Evolutionary conservation across 805 yeast genomes (phyloP), one percentile per base, ranked within the genome.

Genomic region (Ogataea parapolymorpha): DNA sequence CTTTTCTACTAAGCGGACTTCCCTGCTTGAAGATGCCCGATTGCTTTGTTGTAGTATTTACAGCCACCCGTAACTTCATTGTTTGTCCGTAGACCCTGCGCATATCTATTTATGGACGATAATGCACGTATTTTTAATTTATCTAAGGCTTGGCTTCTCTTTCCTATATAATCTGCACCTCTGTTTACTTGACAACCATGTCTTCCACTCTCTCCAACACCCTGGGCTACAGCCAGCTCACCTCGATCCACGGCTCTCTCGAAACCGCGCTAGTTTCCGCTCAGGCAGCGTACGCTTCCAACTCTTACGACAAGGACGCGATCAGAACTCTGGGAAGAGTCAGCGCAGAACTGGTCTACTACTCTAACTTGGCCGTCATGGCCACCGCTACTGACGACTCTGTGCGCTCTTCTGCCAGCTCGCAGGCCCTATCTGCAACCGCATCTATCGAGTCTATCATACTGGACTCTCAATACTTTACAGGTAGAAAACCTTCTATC

Each of bases 401-500:
- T 0, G 47, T 44, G 2, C 26, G 32, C 5, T 39, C 49, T 1
- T 30, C 54, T 1, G 47, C 44, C 9, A 43, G 51, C n/a, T 32
- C 54, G 4, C 41, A 56, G 31, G 61, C 61, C 4, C 46, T 45
- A 1, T 32, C 43, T 12, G 62, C 62, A 0, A 52, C 59, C 5
- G 46, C 51, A 2, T 43, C 48, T 2, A 45, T 53, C 43, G 30
- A 45, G 2, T 16, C 51, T 11, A 24, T 58, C 9, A 48, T 41
- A 17, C 39, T 42, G 3, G 42, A 39, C 9, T 37, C 40, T 13
- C 52, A 55, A 1, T 54, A 41, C 32, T 73, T 65, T 50, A 54
- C 56, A 41, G 79, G 74, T 26, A 63, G 64, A 54, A 52, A 53
- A 17, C 89, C 90, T 3, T 67, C 70, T 33, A 48, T 66, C 3